A percentile compares a stretch with the other conserved stretches of the same genome.
phyloP scores from a whole-genome alignment of 306 rosid species.

The Comarum palustre region DNA sequence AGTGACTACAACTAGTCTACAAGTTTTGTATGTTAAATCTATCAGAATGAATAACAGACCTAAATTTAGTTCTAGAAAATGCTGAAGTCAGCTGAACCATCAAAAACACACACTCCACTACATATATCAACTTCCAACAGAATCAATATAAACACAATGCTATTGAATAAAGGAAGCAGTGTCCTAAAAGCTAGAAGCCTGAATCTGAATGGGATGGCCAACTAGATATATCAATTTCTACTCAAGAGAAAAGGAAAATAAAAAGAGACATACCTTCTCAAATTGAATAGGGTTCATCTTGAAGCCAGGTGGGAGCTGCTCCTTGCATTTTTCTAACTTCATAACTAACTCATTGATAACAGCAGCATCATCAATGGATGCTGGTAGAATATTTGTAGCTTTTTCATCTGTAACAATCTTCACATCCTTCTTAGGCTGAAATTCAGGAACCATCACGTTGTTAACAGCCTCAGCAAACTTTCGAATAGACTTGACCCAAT shows the following conservation, averaged over 20 bases:
- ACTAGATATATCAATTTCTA: not conserved
- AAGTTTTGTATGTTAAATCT: not conserved
- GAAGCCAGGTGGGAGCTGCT: conserved; percentile 24
- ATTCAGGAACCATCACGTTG: conserved; percentile 23
- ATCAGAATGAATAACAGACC: not conserved
- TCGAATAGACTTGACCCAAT: conserved; percentile 24
- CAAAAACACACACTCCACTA: too few relatives aligned
- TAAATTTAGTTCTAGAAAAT: not conserved
- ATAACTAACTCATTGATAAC: conserved; percentile 20
- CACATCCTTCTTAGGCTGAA: conserved; percentile 28
- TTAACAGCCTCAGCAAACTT: conserved; percentile 27
- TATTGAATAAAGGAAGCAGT: not conserved
- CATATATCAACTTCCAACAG: not conserved
- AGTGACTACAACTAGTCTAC: not conserved
- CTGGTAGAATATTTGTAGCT: conserved; percentile 20
- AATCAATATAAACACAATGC: not conserved
- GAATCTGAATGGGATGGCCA: not conserved
- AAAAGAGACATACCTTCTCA: conserved; percentile 22
- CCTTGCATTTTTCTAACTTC: conserved; percentile 19
- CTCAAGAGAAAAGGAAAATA: not conserved
- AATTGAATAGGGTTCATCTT: conserved; percentile 31
- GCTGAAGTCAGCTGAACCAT: not conserved
- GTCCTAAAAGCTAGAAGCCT: not conserved
- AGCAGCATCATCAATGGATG: conserved; percentile 28
- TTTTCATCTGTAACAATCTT: conserved; percentile 29